Conservation (phyloP, 2,329 filamentous ascomycete genomes). For the Colletotrichum sp. region DNA sequence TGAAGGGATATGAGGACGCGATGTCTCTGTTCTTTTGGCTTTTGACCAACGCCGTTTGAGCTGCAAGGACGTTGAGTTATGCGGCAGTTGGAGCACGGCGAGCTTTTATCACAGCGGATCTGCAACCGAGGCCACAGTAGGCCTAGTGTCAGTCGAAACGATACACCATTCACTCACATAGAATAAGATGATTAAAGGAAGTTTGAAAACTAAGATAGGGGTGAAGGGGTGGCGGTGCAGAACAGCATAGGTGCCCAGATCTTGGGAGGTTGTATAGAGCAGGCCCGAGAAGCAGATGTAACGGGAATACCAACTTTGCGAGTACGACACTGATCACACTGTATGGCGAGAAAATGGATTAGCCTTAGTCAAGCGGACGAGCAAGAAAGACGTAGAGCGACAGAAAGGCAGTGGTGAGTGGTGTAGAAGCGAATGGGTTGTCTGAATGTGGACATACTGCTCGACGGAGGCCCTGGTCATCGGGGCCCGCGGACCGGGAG, state of each 20-base stretch:
- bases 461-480: conserved; percentile 36
- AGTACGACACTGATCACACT: conserved; percentile 51
- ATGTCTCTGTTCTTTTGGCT: conserved; percentile 59
- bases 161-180: not conserved
- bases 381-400: not conserved
- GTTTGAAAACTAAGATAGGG: not conserved
- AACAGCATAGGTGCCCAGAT: not conserved
- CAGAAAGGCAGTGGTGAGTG: not conserved
- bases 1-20: conserved; percentile 64
- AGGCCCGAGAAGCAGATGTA: not conserved
- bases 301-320: conserved; percentile 41
- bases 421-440: not conserved
- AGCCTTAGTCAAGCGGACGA: conserved; percentile 4
- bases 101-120: conserved; percentile 65
- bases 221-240: not conserved
- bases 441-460: conserved; percentile 36
- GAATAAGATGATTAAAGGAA: not conserved
- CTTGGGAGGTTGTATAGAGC: not conserved
- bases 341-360: conserved; percentile 12
- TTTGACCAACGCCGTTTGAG: conserved; percentile 58
- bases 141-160: conserved; percentile 14
- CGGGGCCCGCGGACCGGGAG: conserved; percentile 28
- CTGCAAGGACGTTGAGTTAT: conserved; percentile 58
- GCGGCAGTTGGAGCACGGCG: conserved; percentile 62
- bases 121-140: conserved; percentile 29